Evolutionary conservation across 169 alveolate species (phyloP), one percentile per base, ranked within the genome.

Genomic region (Amoebophrya sp.): DNA sequence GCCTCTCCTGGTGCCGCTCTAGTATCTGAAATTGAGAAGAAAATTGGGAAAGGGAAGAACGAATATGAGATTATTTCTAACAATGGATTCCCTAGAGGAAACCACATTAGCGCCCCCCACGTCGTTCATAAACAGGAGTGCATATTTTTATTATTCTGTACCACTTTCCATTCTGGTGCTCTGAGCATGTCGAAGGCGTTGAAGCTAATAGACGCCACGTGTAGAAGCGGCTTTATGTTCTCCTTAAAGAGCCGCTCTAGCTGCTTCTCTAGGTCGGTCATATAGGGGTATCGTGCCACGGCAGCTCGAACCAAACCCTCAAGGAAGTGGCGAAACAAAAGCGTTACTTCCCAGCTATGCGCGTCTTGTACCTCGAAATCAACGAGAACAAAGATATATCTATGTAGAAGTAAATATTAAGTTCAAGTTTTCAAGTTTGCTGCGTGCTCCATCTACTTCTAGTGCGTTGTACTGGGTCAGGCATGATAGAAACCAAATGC

Each of bases 161-260:
- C 83, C 83, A 26, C 36, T 36, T 65, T 65, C 83, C 83, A 65
- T 26, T 65, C 83, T 65, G 83, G 83, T 36, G 83, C 83, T 36
- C 83, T 29, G 2, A 65, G 83, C 83, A 65, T 26, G 83, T 65
- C 83, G 83, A 65, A 65, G n/a, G 83, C n/a, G 38, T 29, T 36
- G 26, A 65, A 65, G 12, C 39, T 26, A 29, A 18, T 65, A 26
- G 83, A 65, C 39, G 83, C 39, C 2, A 65, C 83, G 38, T 26
- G 83, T 10, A 65, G 83, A 36, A 65, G 83, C 33, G 83, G 83
- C n/a, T 65, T 65, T 1, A 65, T 65, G 83, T 65, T 65, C 83
- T 65, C 83, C 26, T 65, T 65, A 36, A 65, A 65, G 38, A 65
- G 83, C 83, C 26, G 18, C 83, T 65, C 83, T 26, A 65, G 83